Evolutionary conservation across 1,284 basidiomycete species (phyloP).

Genomic region (Cryptococcus sp.): DNA sequence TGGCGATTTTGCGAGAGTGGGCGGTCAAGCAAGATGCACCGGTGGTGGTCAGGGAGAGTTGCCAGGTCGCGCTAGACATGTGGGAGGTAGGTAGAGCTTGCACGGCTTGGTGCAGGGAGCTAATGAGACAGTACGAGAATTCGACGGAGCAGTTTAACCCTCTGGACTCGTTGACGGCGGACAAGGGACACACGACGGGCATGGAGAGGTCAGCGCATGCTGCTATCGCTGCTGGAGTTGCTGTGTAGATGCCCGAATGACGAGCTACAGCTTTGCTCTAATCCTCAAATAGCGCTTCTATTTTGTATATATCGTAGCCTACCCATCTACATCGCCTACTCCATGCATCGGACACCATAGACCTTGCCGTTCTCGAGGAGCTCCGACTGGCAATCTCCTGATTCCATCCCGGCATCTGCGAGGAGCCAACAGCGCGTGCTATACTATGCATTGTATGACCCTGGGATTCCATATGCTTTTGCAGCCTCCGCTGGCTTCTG

Average conservation of each 20-base stretch:
- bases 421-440: no score
- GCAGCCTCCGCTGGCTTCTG: no score
- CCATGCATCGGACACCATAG: no score
- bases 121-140: constrained; percentile 68
- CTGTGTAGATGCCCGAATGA: neutral
- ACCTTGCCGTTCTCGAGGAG: no score
- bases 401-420: no score
- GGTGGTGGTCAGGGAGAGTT: constrained; percentile 88
- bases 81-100: constrained; percentile 60
- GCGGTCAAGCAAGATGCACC: constrained; percentile 71
- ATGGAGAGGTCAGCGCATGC: constrained; percentile 44
- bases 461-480: no score
- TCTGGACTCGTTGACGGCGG: constrained; percentile 52
- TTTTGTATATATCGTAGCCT: neutral
- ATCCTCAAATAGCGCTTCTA: neutral
- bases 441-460: no score
- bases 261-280: neutral
- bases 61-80: constrained; percentile 95
- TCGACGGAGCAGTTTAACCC: constrained; percentile 81
- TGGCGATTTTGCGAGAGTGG: constrained; percentile 82
- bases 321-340: neutral
- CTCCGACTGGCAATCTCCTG: no score
- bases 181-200: constrained; percentile 37
- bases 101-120: neutral
- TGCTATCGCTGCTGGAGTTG: constrained; percentile 29